A percentile compares a stretch with the other conserved stretches of the same genome.
Conservation (phyloP, 768 basidiomycete genomes). For the Termitomyces sp. region DNA sequence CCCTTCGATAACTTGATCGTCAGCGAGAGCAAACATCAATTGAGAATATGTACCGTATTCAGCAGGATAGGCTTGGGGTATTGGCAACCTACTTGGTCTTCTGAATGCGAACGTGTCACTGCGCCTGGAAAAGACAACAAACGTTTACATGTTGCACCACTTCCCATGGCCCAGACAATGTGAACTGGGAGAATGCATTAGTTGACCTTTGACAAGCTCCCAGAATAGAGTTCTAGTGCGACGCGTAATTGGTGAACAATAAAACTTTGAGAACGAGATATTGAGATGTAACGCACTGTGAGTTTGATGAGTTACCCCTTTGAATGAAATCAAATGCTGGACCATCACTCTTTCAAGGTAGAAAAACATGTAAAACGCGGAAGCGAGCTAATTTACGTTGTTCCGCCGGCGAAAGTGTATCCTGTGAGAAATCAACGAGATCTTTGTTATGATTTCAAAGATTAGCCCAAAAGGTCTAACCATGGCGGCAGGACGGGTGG, state of each 20-base stretch:
- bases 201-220: constrained; percentile 65
- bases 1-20: no score
- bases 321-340: constrained; percentile 75
- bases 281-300: constrained; percentile 37
- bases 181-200: background rate
- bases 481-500: constrained; percentile 75
- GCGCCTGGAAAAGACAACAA: constrained; percentile 31
- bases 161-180: background rate
- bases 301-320: constrained; percentile 58
- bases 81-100: constrained; percentile 42
- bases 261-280: background rate
- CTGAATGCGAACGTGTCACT: constrained; percentile 56
- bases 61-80: no score
- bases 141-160: background rate
- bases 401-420: constrained; percentile 73
- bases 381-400: constrained; percentile 45
- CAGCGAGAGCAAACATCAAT: no score
- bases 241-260: background rate
- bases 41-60: no score
- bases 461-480: constrained; percentile 51
- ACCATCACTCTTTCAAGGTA: constrained; percentile 49
- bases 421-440: constrained; percentile 31
- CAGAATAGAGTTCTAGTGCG: constrained; percentile 68
- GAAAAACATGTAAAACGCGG: background rate
- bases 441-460: background rate